These are phyloP conservation scores for Pontederia crassipes DNA, from an alignment of 176 grass and related monocot genomes.

Conservation along the genomic window DNA sequence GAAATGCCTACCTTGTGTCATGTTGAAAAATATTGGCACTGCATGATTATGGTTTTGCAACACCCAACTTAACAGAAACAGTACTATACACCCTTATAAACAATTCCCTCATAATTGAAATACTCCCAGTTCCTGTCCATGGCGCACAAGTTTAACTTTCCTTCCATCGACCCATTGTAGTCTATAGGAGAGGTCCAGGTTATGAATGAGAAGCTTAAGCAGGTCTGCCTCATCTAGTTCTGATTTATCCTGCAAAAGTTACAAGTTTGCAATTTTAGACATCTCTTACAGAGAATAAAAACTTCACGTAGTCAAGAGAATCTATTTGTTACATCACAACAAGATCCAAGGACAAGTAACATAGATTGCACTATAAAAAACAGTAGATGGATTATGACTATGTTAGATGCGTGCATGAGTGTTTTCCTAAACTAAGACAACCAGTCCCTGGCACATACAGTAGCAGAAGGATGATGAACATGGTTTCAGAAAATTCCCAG, in stretches of 20 bases:
- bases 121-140: conserved; percentile 68
- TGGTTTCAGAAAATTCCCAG: no score
- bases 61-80: no score
- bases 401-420: no score
- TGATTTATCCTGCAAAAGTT: conserved; percentile 11
- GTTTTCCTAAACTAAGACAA: no score
- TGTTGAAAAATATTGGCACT: no score
- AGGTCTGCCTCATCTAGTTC: conserved; percentile 53
- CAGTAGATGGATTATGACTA: neutral
- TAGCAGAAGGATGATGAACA: no score
- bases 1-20: no score
- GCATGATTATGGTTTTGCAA: no score
- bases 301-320: neutral
- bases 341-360: no score
- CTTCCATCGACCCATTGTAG: conserved; percentile 60
- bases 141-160: conserved; percentile 57
- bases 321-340: no score
- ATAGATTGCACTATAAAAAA: neutral
- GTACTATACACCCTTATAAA: no score
- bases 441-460: no score
- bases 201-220: conserved; percentile 69
- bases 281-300: neutral
- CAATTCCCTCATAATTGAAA: conserved; percentile 58
- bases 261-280: neutral
- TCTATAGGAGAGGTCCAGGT: conserved; percentile 82